Conservation (phyloP, 202 grass and related monocot species). For the Carex sylvatica region DNA sequence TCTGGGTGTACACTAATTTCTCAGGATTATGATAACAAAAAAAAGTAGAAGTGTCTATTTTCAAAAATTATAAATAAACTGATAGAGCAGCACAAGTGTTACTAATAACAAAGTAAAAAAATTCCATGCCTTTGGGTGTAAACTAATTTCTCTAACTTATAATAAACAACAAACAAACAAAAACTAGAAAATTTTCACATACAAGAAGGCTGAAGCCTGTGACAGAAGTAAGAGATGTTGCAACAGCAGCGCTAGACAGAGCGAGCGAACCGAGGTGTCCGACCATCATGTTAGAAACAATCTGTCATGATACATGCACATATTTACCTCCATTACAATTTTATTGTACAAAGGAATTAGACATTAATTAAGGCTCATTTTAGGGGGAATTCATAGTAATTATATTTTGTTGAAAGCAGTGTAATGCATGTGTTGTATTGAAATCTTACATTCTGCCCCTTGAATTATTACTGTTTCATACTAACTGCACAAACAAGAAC, state of each 20-base stretch:
- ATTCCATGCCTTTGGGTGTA: no score
- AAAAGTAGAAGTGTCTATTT: no score
- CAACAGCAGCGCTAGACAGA: conserved; percentile 75
- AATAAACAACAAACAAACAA: conserved; percentile 12
- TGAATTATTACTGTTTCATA: no score
- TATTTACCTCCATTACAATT: background rate
- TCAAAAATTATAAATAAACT: no score
- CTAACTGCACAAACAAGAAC: background rate
- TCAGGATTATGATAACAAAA: no score
- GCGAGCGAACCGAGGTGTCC: conserved; percentile 79
- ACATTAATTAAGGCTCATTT: no score
- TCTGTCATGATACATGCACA: conserved; percentile 39
- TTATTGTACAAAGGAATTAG: background rate
- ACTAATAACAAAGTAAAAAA: no score
- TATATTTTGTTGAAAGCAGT: background rate
- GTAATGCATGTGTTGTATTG: background rate
- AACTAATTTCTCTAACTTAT: background rate
- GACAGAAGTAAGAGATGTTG: conserved; percentile 70
- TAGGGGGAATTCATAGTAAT: no score
- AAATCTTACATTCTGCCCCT: background rate
- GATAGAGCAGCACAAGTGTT: no score
- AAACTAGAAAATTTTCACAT: background rate
- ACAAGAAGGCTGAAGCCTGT: conserved; percentile 95
- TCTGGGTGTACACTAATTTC: no score
- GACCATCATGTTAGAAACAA: conserved; percentile 86